A percentile compares a stretch with the other conserved stretches of the same genome.
Evolutionary conservation across 345 rosid genomes (phyloP).

Genomic region (Ceriops zippeliana): DNA sequence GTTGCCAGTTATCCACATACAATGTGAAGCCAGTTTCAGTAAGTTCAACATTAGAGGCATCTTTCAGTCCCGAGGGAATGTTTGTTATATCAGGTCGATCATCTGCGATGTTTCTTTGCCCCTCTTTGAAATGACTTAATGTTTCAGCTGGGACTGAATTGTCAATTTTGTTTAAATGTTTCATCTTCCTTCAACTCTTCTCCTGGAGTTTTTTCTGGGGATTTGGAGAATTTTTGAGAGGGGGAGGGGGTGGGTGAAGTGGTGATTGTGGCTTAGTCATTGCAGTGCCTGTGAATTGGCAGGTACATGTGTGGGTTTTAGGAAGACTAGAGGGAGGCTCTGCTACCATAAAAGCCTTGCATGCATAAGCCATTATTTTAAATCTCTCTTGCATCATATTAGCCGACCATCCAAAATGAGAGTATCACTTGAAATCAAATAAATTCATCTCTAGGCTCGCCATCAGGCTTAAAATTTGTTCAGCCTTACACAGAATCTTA

Average conservation of each 20-base stretch:
- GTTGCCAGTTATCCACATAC: constrained; percentile 63
- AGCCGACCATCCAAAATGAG: too few relatives aligned
- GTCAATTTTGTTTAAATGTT: too few relatives aligned
- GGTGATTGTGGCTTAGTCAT: too few relatives aligned
- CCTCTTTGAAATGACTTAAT: neutral
- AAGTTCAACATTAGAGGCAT: constrained; percentile 85
- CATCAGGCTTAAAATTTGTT: neutral
- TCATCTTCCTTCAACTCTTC: too few relatives aligned
- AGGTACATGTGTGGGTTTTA: too few relatives aligned
- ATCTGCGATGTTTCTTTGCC: neutral
- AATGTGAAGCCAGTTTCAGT: constrained; percentile 79
- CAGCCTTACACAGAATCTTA: neutral
- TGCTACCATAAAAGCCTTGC: too few relatives aligned
- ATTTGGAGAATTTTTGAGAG: neutral
- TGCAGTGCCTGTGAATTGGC: too few relatives aligned
- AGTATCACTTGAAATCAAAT: too few relatives aligned
- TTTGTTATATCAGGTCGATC: constrained; percentile 77
- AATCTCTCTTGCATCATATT: too few relatives aligned
- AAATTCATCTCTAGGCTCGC: neutral
- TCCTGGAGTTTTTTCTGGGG: neutral
- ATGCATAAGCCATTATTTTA: too few relatives aligned
- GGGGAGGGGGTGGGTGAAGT: too few relatives aligned
- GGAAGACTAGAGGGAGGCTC: too few relatives aligned
- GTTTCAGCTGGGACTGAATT: neutral
- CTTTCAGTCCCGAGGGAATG: constrained; percentile 96